Base-by-base conservation (phyloP, 2,329 filamentous ascomycete genomes). In the Pseudopithomyces maydicus region DNA sequence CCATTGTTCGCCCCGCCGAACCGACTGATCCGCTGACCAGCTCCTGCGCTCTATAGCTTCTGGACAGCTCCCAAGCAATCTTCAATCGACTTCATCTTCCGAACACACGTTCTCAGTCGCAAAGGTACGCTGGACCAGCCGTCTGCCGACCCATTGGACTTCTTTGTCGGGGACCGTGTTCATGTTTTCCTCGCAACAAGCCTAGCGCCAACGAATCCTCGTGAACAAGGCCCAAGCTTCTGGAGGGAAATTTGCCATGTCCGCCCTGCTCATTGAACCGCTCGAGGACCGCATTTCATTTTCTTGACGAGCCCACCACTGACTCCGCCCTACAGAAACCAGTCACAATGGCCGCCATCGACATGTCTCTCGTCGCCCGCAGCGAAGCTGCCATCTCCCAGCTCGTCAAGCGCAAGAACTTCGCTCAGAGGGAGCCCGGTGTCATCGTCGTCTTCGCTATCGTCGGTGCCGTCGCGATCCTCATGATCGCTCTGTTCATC, bases 401-500 rank as follows among this genome's bases (percentile, higher is more conserved):
- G 50, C 65, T 86, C 59, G 70, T 77, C 68, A 85, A 82, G 78
- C 81, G 85, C 75, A 68, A 71, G 55, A 85, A 87, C 79, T 88
- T 84, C 82, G 84, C 85, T 22, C 64, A 74, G 58, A 67, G 74
- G 32, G 83, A 88, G 68, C 80, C 82, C 43, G 86, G 86, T 73
- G 84, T 88, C 60, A 79, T 88, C 49, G 77, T 88, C 62, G 86
- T 88, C 55, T 86, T 88, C 74, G 80, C 77, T 73, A 85, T 88
- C 64, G 78, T 87, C 72, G 84, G 84, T 67, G 66, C 85, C 58
- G 82, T 88, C 62, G 79, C 59, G 38, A 54, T 81, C 58, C 80
- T 84, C 23, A 70, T 88, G 47, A 60, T 81, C 54, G 65, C 68
- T 48, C 77, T 88, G 39, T 81, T 83, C 68, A 65, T 83, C 59